These are phyloP conservation scores for Rubroshorea leprosula DNA, from an alignment of 345 rosid species.

Conservation along the genomic window DNA sequence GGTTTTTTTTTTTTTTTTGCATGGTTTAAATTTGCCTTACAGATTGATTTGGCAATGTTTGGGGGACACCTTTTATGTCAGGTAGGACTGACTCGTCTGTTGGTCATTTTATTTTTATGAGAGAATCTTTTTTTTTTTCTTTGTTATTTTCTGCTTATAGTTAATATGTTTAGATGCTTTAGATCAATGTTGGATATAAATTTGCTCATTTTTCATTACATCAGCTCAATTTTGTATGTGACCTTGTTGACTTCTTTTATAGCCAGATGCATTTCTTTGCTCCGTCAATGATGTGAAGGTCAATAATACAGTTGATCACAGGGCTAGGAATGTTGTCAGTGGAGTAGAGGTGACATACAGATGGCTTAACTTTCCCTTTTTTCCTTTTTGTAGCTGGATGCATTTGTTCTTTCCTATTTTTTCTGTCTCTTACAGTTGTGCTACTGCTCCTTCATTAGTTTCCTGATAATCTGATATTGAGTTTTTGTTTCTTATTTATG, in stretches of 20 bases:
- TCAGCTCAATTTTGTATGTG: slow-evolving; percentile 13
- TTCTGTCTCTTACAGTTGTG: no score
- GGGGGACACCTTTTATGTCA: slow-evolving; percentile 93
- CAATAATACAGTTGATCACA: slow-evolving; percentile 58
- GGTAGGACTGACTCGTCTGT: slow-evolving; percentile 42
- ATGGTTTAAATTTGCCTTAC: slow-evolving; percentile 18
- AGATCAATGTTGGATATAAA: background rate
- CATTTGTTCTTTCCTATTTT: background rate
- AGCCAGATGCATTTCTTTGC: slow-evolving; percentile 99
- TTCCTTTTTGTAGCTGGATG: background rate
- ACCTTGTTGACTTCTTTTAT: slow-evolving; percentile 31
- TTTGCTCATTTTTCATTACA: slow-evolving; percentile 4
- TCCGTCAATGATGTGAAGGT: slow-evolving; percentile 91
- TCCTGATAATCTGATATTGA: background rate
- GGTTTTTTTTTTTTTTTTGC: slow-evolving; percentile 14
- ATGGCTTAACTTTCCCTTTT: background rate
- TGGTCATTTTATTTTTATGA: background rate
- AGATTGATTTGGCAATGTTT: slow-evolving; percentile 89
- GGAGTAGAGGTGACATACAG: slow-evolving; percentile 65
- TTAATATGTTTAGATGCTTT: background rate
- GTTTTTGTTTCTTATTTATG: slow-evolving; percentile 7
- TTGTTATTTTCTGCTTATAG: slow-evolving; percentile 11
- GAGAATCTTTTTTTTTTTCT: slow-evolving; percentile 12
- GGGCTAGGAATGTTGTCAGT: slow-evolving; percentile 62
- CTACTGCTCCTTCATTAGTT: background rate